Evolutionary conservation across 2,329 filamentous ascomycete species (phyloP), one percentile per base, ranked within the genome.

Genomic region (Monosporascus cannonballus): DNA sequence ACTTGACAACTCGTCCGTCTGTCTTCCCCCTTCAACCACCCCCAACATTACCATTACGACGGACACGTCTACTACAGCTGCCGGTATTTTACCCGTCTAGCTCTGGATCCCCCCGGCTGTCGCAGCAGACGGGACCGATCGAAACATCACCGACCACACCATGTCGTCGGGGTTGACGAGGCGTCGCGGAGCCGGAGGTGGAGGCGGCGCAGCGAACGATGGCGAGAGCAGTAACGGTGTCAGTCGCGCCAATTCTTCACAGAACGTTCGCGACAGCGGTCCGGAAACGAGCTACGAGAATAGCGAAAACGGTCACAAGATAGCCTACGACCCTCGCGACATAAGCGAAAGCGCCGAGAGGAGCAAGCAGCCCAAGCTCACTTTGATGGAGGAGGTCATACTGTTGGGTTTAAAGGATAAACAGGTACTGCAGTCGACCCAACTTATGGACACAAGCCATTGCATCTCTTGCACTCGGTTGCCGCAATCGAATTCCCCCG

Each of bases 351-450:
- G 85, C 73, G 90, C 88, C 62, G 94, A 99, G 78, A 80, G 94
- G 70, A 94, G 84, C 80, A 97, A 96, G 77, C 93, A 97, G 77
- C 94, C 94, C 47, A 99, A 97, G 79, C 78, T 99, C 69, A 99
- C 94, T 39, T 78, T 99, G 69, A 99, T 99, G 94, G 94, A 99
- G 76, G 94, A 99, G 75, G 87, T 99, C 51, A 79, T 99, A 67
- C 78, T 99, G 65, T 83, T 99, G 73, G 94, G 94, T 11, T 76
- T 99, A 66, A 99, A 99, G 76, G 94, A 99, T 74, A 99, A 97
- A 78, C 94, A 99, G 85, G 91, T 96, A 76, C 68, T 79, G 67
- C 51, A 47, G 15, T 48, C 37, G 17, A 2, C 18, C 18, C 6
- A 30, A 22, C 20, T 8, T 11, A 30, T 30, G 9, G 30, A 34